Evolutionary conservation across 129 eudicot species (phyloP), one percentile per base, ranked within the genome.

Genomic region (Centella asiatica): DNA sequence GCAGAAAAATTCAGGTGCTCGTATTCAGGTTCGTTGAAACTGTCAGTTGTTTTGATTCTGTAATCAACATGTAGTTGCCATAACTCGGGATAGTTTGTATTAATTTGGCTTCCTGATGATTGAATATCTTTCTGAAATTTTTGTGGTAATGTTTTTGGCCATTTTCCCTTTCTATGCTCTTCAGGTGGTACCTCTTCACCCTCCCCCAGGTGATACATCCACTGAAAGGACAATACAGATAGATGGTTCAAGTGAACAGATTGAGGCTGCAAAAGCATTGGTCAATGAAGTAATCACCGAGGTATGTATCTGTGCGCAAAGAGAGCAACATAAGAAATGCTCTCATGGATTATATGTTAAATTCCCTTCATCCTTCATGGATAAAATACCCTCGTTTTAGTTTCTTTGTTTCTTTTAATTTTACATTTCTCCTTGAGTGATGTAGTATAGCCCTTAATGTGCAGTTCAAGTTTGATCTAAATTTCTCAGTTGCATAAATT

Each of bases 141-240:
- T 49, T 32, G 26, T 36, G 15, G 12, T 45, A 9, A 4, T 0
- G 23, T 19, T 32, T 19, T 37, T 67, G 46, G 54, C 71, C 52
- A 25, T 28, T 12, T 34, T 70, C 6, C 17, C 2, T 42, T 39
- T 62, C 33, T 1, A 11, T 32, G 1, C 18, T 20, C 44, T 57
- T 55, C 66, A 93, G 96, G 99, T 93, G 65, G 88, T 93, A 71
- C 99, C 99, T 51, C 65, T 93, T 71, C 99, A 82, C 60, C 86
- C 54, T 25, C 99, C 99, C 17, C 99, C 96, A 11, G 96, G 96
- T 44, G 96, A 87, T 67, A 74, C 79, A 5, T 76, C 92, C 39
- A 70, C 65, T 0, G 96, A 93, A 67, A 82, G 99, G 73, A 93
- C 95, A 22, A 74, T 88, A 51, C 96, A 93, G 58, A 93, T 93